These are phyloP conservation scores for Cyberlindnera maritima DNA, from an alignment of 805 yeast species.

Conservation along the genomic window DNA sequence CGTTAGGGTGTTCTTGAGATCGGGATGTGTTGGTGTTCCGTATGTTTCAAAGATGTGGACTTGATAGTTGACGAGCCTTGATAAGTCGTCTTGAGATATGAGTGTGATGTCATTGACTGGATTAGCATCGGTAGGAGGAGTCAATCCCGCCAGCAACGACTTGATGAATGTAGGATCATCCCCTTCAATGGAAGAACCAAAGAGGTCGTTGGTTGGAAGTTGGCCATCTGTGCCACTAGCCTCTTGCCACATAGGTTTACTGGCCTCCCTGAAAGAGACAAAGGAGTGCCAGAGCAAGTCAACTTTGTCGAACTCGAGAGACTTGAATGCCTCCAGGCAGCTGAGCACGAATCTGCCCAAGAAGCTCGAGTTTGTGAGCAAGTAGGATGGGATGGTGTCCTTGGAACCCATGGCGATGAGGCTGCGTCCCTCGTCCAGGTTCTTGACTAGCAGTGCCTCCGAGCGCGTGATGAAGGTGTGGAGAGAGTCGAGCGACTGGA, in stretches of 20 bases:
- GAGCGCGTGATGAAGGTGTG: conserved; percentile 36
- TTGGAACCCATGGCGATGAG: conserved; percentile 14
- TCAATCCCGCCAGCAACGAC: conserved; percentile 6
- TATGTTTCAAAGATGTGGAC: conserved; percentile 48
- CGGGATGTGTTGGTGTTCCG: conserved; percentile 48
- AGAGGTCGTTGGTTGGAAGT: conserved; percentile 11
- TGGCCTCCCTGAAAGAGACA: conserved; percentile 32
- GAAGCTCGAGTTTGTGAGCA: conserved; percentile 38
- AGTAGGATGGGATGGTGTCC: conserved; percentile 17
- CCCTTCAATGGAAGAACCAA: conserved; percentile 20
- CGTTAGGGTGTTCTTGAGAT: conserved; percentile 39
- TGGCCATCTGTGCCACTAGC: conserved; percentile 14
- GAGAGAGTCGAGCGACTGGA: conserved; percentile 47
- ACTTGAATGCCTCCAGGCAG: conserved; percentile 38
- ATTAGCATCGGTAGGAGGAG: conserved; percentile 3
- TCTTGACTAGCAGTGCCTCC: conserved; percentile 34
- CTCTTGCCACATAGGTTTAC: conserved; percentile 29
- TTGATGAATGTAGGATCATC: conserved; percentile 23
- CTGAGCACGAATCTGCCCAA: conserved; percentile 45
- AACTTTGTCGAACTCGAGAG: conserved; percentile 46
- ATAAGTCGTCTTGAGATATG: conserved; percentile 50
- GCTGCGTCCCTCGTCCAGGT: conserved; percentile 33
- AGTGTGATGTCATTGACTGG: conserved; percentile 28
- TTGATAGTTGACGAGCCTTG: conserved; percentile 49
- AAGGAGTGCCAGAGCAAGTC: conserved; percentile 42